Evolutionary conservation across 306 rosid genomes (phyloP), one percentile per base, ranked within the genome.

Genomic region (Rosa multiflora): DNA sequence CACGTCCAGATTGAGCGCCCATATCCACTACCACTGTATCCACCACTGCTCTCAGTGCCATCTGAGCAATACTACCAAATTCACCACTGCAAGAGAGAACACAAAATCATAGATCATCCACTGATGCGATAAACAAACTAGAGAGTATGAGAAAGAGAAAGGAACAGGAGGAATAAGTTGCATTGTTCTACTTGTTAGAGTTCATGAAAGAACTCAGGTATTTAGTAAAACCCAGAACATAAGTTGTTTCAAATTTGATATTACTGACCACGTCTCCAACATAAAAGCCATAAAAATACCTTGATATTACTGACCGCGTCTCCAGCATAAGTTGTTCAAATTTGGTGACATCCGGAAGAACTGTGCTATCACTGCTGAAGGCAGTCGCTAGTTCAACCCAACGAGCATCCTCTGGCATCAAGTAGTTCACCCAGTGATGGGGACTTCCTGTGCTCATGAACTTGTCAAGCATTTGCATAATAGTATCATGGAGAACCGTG

Each of bases 281-380:
- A 91, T 87, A 56, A 96, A 51, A 20, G 76, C 71, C 42, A 76
- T 18, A 78, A 71, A 48, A 77, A 21, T 88, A 96, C 99, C 99
- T 96, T 74, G 89, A 78, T 80, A 96, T 79, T 62, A 96, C 98
- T n/a, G 82, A 86, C 15, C 78, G 83, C 32, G 96, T 90, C 89
- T 96, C 99, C 72, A 78, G 63, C 92, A 91, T 87, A 56, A 96
- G 98, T 80, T 88, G 93, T 58, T 91, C 91, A 58, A 90, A 90
- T 80, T 89, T 91, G 49, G 92, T 83, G 69, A 81, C 29, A 59
- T 83, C 89, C 20, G 85, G 81, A 82, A 83, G 77, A 79, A 61
- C 77, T 35, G 40, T 26, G 47, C 70, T 83, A 44, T 83, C 82
- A 73, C 53, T 73, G 78, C 88, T 72, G 53, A 87, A 74, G 86